Percentiles rank a stretch among this genome's conserved stretches.
Conservation (phyloP, 1,139 yeast species). For the Hyphopichia pseudoburtonii region DNA sequence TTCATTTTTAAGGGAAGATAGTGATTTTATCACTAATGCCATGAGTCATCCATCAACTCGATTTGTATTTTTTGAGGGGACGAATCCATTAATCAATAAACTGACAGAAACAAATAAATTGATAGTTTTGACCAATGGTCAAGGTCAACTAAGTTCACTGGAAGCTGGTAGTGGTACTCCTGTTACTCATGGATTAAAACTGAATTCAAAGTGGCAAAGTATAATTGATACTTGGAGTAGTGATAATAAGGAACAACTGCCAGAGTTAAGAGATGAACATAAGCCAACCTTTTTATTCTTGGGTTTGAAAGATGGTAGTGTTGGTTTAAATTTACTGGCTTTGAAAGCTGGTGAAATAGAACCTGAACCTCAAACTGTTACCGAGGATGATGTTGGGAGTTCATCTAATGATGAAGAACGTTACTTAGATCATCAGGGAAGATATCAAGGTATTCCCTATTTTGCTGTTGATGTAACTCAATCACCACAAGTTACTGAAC, state of each 20-base stretch:
- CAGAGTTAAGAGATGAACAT: conserved; percentile 28
- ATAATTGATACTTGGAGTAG: conserved; percentile 26
- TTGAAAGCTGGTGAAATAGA: conserved; percentile 26
- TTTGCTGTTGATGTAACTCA: conserved; percentile 71
- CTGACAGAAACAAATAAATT: conserved; percentile 27
- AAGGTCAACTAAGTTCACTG: conserved; percentile 24
- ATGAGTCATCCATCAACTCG: conserved; percentile 52
- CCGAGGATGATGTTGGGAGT: conserved; percentile 8
- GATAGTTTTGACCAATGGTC: conserved; percentile 38
- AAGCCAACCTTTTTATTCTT: conserved; percentile 58
- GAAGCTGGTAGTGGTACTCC: conserved; percentile 11
- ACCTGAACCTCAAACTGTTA: conserved; percentile 6
- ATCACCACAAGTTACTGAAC: conserved; percentile 21
- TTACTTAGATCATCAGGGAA: conserved; percentile 43
- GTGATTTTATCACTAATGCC: conserved; percentile 56
- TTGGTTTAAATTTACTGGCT: conserved; percentile 30
- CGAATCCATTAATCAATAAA: conserved; percentile 39
- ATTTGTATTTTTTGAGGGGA: conserved; percentile 50
- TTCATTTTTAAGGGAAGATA: conserved; percentile 72
- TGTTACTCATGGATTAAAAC: conserved; percentile 11
- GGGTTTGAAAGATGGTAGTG: conserved; percentile 64
- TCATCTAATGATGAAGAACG: conserved; percentile 19
- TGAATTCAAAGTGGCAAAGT: conserved; percentile 22
- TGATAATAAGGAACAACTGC: conserved; percentile 35
- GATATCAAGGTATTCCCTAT: conserved; percentile 70